These are phyloP conservation scores for Symmetrospora coprosmae DNA, from an alignment of 768 basidiomycete species.

Conservation along the genomic window DNA sequence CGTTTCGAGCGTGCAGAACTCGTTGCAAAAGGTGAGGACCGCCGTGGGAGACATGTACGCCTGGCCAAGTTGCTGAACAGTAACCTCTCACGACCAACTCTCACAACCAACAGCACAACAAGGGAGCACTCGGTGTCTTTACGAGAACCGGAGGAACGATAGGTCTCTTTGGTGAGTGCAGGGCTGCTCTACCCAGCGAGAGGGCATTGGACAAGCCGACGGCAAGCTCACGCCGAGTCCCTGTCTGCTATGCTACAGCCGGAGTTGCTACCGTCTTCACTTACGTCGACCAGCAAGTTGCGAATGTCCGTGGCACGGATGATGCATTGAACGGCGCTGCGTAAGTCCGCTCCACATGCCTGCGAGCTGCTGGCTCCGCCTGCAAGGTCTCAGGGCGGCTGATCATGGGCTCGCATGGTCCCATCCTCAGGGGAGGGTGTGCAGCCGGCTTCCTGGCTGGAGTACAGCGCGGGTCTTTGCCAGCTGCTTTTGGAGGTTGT, in stretches of 20 bases:
- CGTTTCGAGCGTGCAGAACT: conserved; percentile 56
- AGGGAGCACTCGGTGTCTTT: conserved; percentile 70
- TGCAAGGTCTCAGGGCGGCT: no score
- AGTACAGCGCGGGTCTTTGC: conserved; percentile 36
- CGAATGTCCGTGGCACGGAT: conserved; percentile 62
- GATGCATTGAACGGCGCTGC: conserved; percentile 70
- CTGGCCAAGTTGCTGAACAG: no score
- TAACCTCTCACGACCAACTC: conserved; percentile 42
- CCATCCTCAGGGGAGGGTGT: conserved; percentile 50
- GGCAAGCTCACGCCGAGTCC: no score
- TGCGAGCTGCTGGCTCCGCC: no score
- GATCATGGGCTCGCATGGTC: not conserved
- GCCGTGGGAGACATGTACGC: not conserved
- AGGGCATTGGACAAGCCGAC: no score
- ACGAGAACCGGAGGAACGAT: conserved; percentile 79
- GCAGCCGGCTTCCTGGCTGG: conserved; percentile 87
- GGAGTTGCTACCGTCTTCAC: conserved; percentile 80
- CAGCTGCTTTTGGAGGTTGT: conserved; percentile 22
- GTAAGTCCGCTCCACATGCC: not conserved
- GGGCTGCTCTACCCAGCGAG: not conserved
- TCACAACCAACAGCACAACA: conserved; percentile 42
- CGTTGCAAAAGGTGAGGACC: conserved; percentile 39
- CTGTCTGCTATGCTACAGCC: no score
- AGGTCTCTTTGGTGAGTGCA: conserved; percentile 72
- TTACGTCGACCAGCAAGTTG: conserved; percentile 61